Conservation (phyloP, 495 filamentous ascomycete genomes). For the Penicillium lividum region DNA sequence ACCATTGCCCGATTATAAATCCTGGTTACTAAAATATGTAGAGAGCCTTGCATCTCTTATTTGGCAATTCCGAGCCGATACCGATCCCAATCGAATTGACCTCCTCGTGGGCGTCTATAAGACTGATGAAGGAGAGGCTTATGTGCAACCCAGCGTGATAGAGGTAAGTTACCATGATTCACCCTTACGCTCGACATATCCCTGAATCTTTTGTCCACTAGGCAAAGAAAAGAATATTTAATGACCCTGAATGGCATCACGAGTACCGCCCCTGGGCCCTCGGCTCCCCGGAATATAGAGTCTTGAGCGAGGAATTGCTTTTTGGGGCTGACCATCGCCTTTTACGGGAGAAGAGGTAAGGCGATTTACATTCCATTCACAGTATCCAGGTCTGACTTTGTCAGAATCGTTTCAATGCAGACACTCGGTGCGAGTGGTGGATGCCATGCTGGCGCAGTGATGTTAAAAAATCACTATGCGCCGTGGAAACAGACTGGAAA, state of each 20-base stretch:
- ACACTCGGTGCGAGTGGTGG: conserved; percentile 21
- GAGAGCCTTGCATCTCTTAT: conserved; percentile 8
- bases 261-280: conserved; percentile 18
- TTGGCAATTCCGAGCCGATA: conserved; percentile 11
- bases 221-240: conserved; percentile 20
- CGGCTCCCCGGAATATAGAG: conserved; percentile 14
- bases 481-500: conserved; percentile 15
- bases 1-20: not conserved
- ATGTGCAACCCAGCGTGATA: conserved; percentile 16
- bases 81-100: conserved; percentile 14
- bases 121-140: conserved; percentile 19
- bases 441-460: conserved; percentile 16
- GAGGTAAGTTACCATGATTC: conserved; percentile 6
- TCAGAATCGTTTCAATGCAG: conserved; percentile 14
- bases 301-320: conserved; percentile 13
- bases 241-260: conserved; percentile 21
- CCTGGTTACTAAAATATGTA: not conserved
- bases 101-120: conserved; percentile 21
- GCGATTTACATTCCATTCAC: not conserved
- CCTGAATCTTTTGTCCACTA: not conserved
- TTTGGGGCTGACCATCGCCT: conserved; percentile 20
- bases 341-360: conserved; percentile 18
- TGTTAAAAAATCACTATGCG: conserved; percentile 16
- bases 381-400: not conserved
- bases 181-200: not conserved